phyloP scores from a whole-genome alignment of 2,329 filamentous ascomycete genomes.

The Fonsecaea monophora region DNA sequence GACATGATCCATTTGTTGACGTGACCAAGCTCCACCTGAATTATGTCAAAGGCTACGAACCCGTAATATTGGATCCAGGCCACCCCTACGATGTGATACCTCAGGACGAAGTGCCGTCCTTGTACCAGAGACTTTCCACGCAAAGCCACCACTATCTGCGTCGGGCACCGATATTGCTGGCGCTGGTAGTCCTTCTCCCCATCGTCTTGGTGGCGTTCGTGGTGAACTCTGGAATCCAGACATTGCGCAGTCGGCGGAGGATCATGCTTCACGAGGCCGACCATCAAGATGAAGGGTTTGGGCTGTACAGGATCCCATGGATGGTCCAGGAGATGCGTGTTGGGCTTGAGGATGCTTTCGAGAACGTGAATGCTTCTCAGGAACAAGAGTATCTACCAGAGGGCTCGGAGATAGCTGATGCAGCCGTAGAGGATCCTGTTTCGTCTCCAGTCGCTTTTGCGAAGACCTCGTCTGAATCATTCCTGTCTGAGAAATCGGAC shows the following conservation, averaged over 20 bases:
- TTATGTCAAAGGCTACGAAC: slow-evolving; percentile 74
- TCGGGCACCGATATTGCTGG: slow-evolving; percentile 67
- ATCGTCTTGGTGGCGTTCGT: slow-evolving; percentile 75
- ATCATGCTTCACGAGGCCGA: slow-evolving; percentile 78
- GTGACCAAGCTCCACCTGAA: slow-evolving; percentile 72
- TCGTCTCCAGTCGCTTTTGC: slow-evolving; percentile 19
- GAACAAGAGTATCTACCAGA: slow-evolving; percentile 72
- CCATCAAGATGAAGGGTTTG: slow-evolving; percentile 69
- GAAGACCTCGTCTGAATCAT: slow-evolving; percentile 29
- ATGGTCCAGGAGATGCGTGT: slow-evolving; percentile 76
- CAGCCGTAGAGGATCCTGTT: slow-evolving; percentile 16
- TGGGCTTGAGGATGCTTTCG: slow-evolving; percentile 78
- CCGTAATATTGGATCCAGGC: slow-evolving; percentile 74
- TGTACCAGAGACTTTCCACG: slow-evolving; percentile 47
- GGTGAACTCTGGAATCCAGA: slow-evolving; percentile 78
- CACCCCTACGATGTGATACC: slow-evolving; percentile 63
- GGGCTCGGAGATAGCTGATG: slow-evolving; percentile 55
- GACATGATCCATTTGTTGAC: slow-evolving; percentile 77
- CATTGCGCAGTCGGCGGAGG: slow-evolving; percentile 73
- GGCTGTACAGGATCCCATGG: slow-evolving; percentile 76
- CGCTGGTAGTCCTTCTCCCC: slow-evolving; percentile 74
- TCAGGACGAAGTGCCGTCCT: slow-evolving; percentile 44
- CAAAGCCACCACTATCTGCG: slow-evolving; percentile 52
- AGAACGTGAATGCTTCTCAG: slow-evolving; percentile 72
- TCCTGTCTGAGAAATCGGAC: slow-evolving; percentile 43